Evolutionary conservation across 257 asterid species (phyloP).

Genomic region (Solanum medicagineum): DNA sequence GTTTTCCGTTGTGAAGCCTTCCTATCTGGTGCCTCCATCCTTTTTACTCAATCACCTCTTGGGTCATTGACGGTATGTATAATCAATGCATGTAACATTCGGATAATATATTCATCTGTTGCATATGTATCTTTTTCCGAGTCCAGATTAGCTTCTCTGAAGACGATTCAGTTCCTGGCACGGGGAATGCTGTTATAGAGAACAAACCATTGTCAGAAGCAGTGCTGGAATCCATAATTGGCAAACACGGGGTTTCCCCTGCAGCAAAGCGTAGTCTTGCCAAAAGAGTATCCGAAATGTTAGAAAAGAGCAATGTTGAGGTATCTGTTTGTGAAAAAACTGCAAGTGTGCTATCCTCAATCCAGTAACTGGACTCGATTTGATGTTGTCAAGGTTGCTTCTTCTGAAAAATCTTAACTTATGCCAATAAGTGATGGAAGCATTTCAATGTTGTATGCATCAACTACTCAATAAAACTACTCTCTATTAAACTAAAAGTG

Average conservation of each 20-base stretch:
- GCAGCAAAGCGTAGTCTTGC: constrained; percentile 59
- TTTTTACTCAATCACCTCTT: constrained; percentile 60
- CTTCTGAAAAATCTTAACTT: neutral
- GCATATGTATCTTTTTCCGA: neutral
- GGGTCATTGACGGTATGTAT: constrained; percentile 58
- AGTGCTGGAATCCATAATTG: constrained; percentile 68
- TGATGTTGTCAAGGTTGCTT: neutral
- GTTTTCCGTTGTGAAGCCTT: constrained; percentile 44
- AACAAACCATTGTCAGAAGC: constrained; percentile 67
- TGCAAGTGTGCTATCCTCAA: neutral
- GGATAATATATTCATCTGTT: neutral
- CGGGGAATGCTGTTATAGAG: constrained; percentile 30
- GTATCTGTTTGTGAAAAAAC: neutral
- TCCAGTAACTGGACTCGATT: neutral
- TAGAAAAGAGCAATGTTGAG: neutral
- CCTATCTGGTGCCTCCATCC: constrained; percentile 68
- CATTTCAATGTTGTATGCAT: neutral
- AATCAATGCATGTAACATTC: neutral
- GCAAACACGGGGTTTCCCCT: constrained; percentile 77
- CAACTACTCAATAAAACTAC: neutral
- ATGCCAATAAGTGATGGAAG: neutral
- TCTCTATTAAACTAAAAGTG: neutral
- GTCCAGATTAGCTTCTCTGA: constrained; percentile 63
- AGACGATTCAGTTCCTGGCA: constrained; percentile 36
- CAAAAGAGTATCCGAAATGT: constrained; percentile 30